Base-by-base conservation (phyloP, 331 rosid species). In the Quercus tomentella region DNA sequence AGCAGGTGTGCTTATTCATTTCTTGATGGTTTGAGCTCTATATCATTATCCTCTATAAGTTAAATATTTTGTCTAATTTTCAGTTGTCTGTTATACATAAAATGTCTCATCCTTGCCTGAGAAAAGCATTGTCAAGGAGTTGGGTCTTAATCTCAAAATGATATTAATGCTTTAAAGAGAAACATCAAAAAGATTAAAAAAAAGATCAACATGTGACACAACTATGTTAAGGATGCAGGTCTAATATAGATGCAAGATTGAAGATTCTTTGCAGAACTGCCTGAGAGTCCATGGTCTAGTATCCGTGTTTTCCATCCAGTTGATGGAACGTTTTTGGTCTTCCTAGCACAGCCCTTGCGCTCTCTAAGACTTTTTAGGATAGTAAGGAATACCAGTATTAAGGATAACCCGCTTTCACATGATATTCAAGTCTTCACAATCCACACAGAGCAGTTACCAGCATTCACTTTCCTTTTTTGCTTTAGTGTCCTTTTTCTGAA, bases 1-100 rank as follows among this genome's bases (percentile, higher is more conserved):
- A 93, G 87, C 98, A 95, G 98, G 98, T 90, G 87, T 80, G 52
- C 18, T 77, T 43, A 56, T 56, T 71, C 67, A 60, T 76, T 72
- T 78, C 79, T 81, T 66, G 60, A 80, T 10, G 75, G 70, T 82
- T 74, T 30, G 57, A 72, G 71, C 76, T 76, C 75, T 15, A 28
- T 62, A 25, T 75, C 11, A 30, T 52, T 49, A 57, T 6, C 52
- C 75, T 49, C 18, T 51, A n/a, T 26, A 4, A 75, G 45, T 56
- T 41, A 63, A 76, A 4, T 76, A 28, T 49, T 72, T 55, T n/a
- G n/a, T 52, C 70, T 57, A 51, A 18, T 33, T 49, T 49, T 63
- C 61, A 56, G 37, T 21, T 61, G 30, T 21, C 61, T 9, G 45
- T 72, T 5, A 55, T 58, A 51, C 54, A 26, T 67, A 18, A 20